These are phyloP conservation scores for Microdochium nivale DNA, from an alignment of 2,329 filamentous ascomycete species.

Conservation along the genomic window DNA sequence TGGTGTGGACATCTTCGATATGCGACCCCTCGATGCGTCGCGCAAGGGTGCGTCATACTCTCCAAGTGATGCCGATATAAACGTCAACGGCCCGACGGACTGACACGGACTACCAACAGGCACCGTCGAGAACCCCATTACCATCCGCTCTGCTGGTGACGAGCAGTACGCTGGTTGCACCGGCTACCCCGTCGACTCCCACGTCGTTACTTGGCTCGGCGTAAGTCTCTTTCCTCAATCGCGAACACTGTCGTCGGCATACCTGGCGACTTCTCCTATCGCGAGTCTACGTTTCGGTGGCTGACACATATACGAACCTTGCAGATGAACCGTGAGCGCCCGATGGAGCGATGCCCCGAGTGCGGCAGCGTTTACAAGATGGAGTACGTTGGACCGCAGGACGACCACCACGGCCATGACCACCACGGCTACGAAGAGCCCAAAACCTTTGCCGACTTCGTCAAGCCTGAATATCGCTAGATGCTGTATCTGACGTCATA, in stretches of 20 bases:
- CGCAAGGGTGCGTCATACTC: slow-evolving; percentile 55
- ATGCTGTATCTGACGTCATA: slow-evolving; percentile 6
- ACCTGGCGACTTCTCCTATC: background rate
- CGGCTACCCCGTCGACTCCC: slow-evolving; percentile 84
- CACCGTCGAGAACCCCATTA: slow-evolving; percentile 82
- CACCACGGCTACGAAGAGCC: slow-evolving; percentile 68
- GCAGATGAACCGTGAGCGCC: slow-evolving; percentile 79
- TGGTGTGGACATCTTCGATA: slow-evolving; percentile 95
- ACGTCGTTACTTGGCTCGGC: slow-evolving; percentile 83
- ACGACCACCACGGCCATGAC: slow-evolving; percentile 56
- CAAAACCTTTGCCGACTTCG: slow-evolving; percentile 94
- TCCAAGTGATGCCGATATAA: background rate
- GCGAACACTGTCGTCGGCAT: background rate
- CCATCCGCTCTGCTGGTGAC: slow-evolving; percentile 83
- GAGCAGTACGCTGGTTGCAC: slow-evolving; percentile 98
- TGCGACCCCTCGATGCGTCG: slow-evolving; percentile 89
- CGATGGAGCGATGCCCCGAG: slow-evolving; percentile 90
- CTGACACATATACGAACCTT: slow-evolving; percentile 3
- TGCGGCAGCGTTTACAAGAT: slow-evolving; percentile 97
- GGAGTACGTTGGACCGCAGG: slow-evolving; percentile 83
- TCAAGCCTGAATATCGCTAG: slow-evolving; percentile 93
- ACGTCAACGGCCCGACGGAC: slow-evolving; percentile 1
- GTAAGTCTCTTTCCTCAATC: slow-evolving; percentile 40
- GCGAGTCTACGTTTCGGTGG: background rate
- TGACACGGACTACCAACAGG: slow-evolving; percentile 38